Evolutionary conservation across 2,329 filamentous ascomycete species (phyloP), one percentile per base, ranked within the genome.

Genomic region (Trichophyton schoenleinii): DNA sequence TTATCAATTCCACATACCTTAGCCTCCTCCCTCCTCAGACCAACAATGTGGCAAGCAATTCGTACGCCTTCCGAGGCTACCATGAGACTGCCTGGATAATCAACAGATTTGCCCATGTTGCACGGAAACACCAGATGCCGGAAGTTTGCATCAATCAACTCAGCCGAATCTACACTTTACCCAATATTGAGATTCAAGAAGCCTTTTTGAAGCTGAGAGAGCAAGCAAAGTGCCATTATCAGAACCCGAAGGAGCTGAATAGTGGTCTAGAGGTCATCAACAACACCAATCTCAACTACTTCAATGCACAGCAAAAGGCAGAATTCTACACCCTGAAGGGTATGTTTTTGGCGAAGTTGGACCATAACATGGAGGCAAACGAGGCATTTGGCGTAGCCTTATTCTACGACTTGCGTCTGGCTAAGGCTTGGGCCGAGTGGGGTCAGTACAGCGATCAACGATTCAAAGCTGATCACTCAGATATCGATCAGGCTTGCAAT

Each of bases 71-170:
- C 72, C 85, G 94, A 52, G 94, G 94, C 28, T 99, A 96, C 71
- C 94, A 99, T 69, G 94, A 99, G 77, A 99, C 94, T 11, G 94
- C 94, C 1, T 99, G 94, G 94, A 99, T 99, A 67, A 99, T 99
- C 75, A 99, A 99, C 73, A 84, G 94, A 18, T 99, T 99, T 70
- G 95, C 94, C 0, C 94, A 99, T 71, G 94, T 99, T 48, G 94
- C 94, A 57, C 86, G 94, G 62, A 99, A 99, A 78, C 94, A 99
- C 74, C 92, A 89, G 67, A 84, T 99, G 67, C 89, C 91, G 0
- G 94, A 99, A 65, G 94, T 99, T 34, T 99, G 95, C 77, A 96
- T 99, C 75, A 92, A 84, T 66, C 94, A 99, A 71, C 83, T 99
- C 20, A 95, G 92, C 71, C 88, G 92, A 65, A 99, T 99, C 71